These are phyloP conservation scores for Pleoardoris graminearum DNA, from an alignment of 2,329 filamentous ascomycete genomes.

Conservation along the genomic window DNA sequence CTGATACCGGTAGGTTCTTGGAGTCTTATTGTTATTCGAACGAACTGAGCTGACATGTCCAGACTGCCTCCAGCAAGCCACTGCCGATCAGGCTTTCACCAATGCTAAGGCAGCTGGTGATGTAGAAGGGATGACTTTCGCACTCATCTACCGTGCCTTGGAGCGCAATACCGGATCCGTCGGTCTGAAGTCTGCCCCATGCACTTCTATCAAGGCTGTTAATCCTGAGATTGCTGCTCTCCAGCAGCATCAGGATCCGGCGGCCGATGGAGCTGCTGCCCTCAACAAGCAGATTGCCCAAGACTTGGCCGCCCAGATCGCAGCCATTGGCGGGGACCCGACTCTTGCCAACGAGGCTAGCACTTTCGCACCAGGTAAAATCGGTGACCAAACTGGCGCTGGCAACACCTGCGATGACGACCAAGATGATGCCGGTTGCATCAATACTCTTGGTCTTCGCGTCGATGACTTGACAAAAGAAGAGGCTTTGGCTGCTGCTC, in stretches of 20 bases:
- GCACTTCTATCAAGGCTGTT: constrained; percentile 57
- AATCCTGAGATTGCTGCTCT: constrained; percentile 69
- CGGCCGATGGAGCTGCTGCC: constrained; percentile 58
- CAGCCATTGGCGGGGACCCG: constrained; percentile 64
- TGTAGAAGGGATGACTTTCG: constrained; percentile 58
- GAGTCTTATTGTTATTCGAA: neutral
- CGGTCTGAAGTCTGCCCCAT: constrained; percentile 61
- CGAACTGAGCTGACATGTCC: constrained; percentile 12
- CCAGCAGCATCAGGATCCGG: constrained; percentile 69
- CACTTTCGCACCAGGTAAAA: constrained; percentile 65
- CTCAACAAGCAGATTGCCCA: constrained; percentile 66
- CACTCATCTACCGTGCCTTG: constrained; percentile 57
- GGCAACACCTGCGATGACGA: constrained; percentile 59
- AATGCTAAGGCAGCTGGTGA: constrained; percentile 60
- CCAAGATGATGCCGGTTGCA: constrained; percentile 57
- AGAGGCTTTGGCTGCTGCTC: constrained; percentile 57
- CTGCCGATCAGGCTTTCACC: constrained; percentile 63
- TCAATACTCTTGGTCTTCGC: constrained; percentile 57
- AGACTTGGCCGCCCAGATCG: constrained; percentile 63
- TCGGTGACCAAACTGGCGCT: constrained; percentile 54
- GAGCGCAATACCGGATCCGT: constrained; percentile 65
- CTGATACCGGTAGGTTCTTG: constrained; percentile 46
- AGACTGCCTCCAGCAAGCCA: constrained; percentile 63
- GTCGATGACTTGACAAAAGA: constrained; percentile 58
- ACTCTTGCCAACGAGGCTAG: constrained; percentile 62